Evolutionary conservation across 805 yeast species (phyloP).

Genomic region (Teunomyces pallodes): DNA sequence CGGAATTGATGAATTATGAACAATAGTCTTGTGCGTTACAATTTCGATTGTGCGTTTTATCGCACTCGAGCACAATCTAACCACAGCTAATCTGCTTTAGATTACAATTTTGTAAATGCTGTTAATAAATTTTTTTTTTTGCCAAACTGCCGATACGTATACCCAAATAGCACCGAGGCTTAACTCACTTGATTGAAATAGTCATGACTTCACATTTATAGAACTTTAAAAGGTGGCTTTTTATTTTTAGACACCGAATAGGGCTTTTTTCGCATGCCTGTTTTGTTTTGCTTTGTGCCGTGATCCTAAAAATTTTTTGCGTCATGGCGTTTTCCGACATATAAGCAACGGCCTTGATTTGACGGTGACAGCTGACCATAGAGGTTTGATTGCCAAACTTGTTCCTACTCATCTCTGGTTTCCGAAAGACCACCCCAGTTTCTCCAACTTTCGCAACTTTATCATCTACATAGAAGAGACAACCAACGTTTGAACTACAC

Average conservation of each 20-base stretch:
- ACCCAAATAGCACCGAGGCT: no score
- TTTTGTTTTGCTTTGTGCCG: neutral
- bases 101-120: no score
- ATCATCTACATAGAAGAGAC: neutral
- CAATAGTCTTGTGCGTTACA: neutral
- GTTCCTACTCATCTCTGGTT: neutral
- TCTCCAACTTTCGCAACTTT: neutral
- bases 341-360: neutral
- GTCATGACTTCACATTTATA: no score
- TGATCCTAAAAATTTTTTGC: neutral
- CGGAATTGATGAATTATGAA: neutral
- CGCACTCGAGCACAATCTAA: no score
- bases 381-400: neutral
- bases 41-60: no score
- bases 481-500: neutral
- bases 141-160: no score
- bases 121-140: no score
- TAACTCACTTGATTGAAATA: no score
- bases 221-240: neutral
- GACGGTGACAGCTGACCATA: constrained; percentile 1
- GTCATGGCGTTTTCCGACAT: neutral
- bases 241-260: neutral
- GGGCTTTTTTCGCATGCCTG: neutral
- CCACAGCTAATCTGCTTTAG: no score
- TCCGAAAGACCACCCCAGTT: neutral